Evolutionary conservation across 2,329 filamentous ascomycete genomes (phyloP).

Genomic region (Pseudogymnoascus sp.): DNA sequence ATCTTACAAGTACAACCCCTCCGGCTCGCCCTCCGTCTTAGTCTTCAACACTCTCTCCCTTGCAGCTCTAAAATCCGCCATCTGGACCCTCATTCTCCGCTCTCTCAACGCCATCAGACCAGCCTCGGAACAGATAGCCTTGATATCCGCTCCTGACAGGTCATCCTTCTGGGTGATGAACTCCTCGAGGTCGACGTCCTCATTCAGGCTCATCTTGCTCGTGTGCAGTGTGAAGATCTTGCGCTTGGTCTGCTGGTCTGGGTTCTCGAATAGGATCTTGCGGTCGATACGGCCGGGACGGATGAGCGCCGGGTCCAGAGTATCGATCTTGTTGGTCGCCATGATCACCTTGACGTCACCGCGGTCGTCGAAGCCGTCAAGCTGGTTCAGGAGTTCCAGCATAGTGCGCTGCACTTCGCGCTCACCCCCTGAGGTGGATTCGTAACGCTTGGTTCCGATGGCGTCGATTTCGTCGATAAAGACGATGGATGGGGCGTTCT

Average conservation of each 20-base stretch:
- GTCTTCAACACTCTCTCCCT: slow-evolving; percentile 94
- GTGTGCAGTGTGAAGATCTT: slow-evolving; percentile 99
- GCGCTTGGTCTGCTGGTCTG: slow-evolving; percentile 78
- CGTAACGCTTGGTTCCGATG: slow-evolving; percentile 97
- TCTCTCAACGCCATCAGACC: slow-evolving; percentile 90
- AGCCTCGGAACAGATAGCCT: slow-evolving; percentile 96
- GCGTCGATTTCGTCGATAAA: slow-evolving; percentile 99
- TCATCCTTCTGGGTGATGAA: slow-evolving; percentile 99
- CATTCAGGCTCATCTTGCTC: slow-evolving; percentile 93
- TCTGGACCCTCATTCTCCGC: slow-evolving; percentile 94
- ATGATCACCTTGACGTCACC: slow-evolving; percentile 99
- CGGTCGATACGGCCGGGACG: slow-evolving; percentile 95
- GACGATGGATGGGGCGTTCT: slow-evolving; percentile 93
- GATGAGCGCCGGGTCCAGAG: slow-evolving; percentile 89
- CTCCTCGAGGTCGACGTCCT: slow-evolving; percentile 96
- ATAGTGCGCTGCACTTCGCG: slow-evolving; percentile 97
- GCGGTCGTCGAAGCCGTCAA: slow-evolving; percentile 96
- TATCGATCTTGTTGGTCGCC: slow-evolving; percentile 99
- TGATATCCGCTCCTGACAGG: slow-evolving; percentile 93
- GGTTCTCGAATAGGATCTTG: slow-evolving; percentile 75
- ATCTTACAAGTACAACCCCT: slow-evolving; percentile 90
- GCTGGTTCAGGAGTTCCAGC: slow-evolving; percentile 95
- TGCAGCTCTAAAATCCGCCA: slow-evolving; percentile 93
- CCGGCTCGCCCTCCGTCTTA: slow-evolving; percentile 96
- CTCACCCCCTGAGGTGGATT: slow-evolving; percentile 93